These are phyloP conservation scores for Microcyclospora pomicola DNA, from an alignment of 2,329 filamentous ascomycete species.

Conservation along the genomic window DNA sequence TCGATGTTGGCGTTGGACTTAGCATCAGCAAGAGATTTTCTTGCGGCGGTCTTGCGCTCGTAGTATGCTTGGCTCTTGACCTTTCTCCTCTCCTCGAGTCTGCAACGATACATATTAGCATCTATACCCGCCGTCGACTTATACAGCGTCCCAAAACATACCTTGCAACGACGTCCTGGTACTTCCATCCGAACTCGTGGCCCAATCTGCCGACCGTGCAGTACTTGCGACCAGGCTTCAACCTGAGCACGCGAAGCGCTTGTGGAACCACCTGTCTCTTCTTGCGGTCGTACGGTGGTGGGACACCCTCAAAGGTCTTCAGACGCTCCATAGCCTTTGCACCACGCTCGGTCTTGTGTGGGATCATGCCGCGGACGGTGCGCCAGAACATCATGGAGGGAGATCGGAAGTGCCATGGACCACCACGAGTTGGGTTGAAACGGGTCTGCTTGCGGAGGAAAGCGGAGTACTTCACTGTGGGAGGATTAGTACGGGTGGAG, in stretches of 20 bases:
- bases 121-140: conserved; percentile 10
- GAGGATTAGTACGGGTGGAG: not conserved
- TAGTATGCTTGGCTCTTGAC: conserved; percentile 99
- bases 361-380: conserved; percentile 99
- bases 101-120: conserved; percentile 27
- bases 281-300: conserved; percentile 98
- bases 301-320: conserved; percentile 99
- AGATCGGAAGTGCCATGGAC: conserved; percentile 99
- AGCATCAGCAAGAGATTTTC: conserved; percentile 79
- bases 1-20: conserved; percentile 84
- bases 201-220: conserved; percentile 96
- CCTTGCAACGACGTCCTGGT: conserved; percentile 98
- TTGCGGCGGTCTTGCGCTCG: conserved; percentile 97
- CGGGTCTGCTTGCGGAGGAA: conserved; percentile 99
- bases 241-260: conserved; percentile 86
- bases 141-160: conserved; percentile 39
- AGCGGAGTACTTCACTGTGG: conserved; percentile 97
- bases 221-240: conserved; percentile 99
- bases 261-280: conserved; percentile 99
- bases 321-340: conserved; percentile 93
- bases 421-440: conserved; percentile 98
- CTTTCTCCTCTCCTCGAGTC: conserved; percentile 98
- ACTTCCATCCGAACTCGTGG: conserved; percentile 99
- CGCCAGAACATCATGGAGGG: conserved; percentile 99
- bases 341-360: conserved; percentile 98